These are phyloP conservation scores for Talaromyces marneffei DNA, from an alignment of 2,329 filamentous ascomycete species.

Conservation along the genomic window DNA sequence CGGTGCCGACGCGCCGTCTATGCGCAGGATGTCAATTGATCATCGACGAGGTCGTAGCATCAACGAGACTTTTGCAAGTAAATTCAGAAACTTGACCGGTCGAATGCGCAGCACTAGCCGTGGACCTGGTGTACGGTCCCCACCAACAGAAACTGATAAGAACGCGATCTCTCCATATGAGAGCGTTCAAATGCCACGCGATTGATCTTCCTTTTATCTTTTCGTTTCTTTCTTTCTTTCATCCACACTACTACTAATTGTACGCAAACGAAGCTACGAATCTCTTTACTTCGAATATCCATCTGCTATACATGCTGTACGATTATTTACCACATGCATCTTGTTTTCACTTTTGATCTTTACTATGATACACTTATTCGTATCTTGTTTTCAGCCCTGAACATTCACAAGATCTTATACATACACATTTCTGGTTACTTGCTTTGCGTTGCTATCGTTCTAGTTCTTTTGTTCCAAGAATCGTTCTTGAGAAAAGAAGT, in stretches of 20 bases:
- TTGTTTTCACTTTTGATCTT: not conserved
- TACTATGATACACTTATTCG: conserved; percentile 4
- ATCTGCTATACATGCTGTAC: conserved; percentile 6
- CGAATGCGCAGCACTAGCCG: conserved; percentile 55
- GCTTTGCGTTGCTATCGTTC: not conserved
- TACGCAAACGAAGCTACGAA: conserved; percentile 13
- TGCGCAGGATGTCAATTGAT: conserved; percentile 39
- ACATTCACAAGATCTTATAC: not conserved
- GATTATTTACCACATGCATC: not conserved
- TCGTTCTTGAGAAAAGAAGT: not conserved
- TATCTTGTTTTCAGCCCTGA: not conserved
- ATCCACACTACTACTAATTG: not conserved
- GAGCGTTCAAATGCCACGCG: conserved; percentile 21
- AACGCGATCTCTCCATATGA: conserved; percentile 26
- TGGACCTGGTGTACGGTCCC: conserved; percentile 44
- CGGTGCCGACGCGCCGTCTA: conserved; percentile 26
- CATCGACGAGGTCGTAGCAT: conserved; percentile 52
- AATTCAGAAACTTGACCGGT: conserved; percentile 51
- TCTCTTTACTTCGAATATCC: conserved; percentile 9
- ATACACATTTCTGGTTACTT: not conserved
- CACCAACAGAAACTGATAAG: conserved; percentile 28
- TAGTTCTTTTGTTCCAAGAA: not conserved
- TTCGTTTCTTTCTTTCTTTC: not conserved
- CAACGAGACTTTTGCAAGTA: conserved; percentile 52
- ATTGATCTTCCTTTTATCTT: not conserved